Conservation (phyloP, 371 early-diverging fungal genomes). For the Sporodiniella umbellata region DNA sequence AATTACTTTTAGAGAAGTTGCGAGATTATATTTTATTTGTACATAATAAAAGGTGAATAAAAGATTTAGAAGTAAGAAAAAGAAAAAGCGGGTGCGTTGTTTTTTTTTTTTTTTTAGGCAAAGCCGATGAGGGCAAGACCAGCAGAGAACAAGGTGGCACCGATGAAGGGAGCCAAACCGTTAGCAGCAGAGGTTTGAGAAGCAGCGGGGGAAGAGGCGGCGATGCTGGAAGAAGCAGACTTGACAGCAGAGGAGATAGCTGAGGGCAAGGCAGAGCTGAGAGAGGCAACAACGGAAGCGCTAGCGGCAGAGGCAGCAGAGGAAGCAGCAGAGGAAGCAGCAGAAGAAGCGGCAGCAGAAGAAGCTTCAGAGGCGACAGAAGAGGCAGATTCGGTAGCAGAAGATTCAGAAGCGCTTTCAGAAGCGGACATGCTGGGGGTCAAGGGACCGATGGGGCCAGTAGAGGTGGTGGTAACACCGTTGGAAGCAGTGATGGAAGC, state of each 20-base stretch:
- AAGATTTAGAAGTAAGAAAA: too few species aligned
- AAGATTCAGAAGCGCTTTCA: too few species aligned
- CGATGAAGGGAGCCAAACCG: not conserved
- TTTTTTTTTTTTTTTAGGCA: not conserved
- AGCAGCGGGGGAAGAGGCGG: not conserved
- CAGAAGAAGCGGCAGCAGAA: conserved; percentile 1
- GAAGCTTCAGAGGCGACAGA: not conserved
- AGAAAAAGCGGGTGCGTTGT: too few species aligned
- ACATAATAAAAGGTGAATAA: too few species aligned
- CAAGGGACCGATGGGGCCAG: conserved; percentile 1
- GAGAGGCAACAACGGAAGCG: not conserved
- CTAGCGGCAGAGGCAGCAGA: conserved; percentile 1
- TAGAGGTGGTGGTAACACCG: not conserved
- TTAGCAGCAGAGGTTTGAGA: not conserved
- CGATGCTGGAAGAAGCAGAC: not conserved
- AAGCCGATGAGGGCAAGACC: not conserved
- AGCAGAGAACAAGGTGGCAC: not conserved
- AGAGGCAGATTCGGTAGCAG: conserved; percentile 1
- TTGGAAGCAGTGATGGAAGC: not conserved
- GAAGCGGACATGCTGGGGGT: not conserved
- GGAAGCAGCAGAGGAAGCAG: not conserved
- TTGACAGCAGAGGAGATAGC: not conserved
- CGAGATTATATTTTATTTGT: too few species aligned
- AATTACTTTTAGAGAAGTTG: too few species aligned
- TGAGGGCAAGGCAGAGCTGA: not conserved